Conservation (phyloP, 108 stramenopile genomes). For the Cyclotella kingstonii region DNA sequence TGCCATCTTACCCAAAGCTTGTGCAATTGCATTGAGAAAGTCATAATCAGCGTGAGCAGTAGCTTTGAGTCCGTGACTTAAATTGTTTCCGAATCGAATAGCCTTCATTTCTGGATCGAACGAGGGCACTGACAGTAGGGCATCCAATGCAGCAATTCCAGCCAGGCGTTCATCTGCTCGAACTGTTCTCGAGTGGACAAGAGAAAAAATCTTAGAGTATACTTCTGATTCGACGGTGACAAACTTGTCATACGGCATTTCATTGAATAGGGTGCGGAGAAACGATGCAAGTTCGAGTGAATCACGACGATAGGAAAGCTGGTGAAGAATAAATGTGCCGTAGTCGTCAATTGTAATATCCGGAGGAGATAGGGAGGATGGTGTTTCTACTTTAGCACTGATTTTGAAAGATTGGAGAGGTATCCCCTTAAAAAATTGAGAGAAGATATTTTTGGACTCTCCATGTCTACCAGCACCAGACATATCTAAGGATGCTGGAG, state of each 20-base stretch:
- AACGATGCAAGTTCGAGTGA: slow-evolving; percentile 77
- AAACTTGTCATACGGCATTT: slow-evolving; percentile 85
- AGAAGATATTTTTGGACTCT: slow-evolving; percentile 18
- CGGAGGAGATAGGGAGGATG: background rate
- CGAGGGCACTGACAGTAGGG: slow-evolving; percentile 73
- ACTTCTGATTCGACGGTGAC: slow-evolving; percentile 76
- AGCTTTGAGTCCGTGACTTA: slow-evolving; percentile 69
- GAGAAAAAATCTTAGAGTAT: slow-evolving; percentile 68
- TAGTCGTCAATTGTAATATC: slow-evolving; percentile 49
- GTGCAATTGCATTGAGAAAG: slow-evolving; percentile 77
- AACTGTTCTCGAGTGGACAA: slow-evolving; percentile 63
- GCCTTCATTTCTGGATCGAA: slow-evolving; percentile 89
- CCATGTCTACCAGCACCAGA: slow-evolving; percentile 42
- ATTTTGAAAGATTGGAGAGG: too few species aligned
- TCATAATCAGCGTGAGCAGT: slow-evolving; percentile 67
- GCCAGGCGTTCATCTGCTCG: slow-evolving; percentile 63
- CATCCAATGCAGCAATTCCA: slow-evolving; percentile 81
- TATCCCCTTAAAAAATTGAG: background rate
- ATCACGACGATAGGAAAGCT: slow-evolving; percentile 64
- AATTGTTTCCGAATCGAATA: slow-evolving; percentile 89
- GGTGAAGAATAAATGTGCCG: slow-evolving; percentile 44
- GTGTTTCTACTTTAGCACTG: background rate
- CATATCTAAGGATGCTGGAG: slow-evolving; percentile 72
- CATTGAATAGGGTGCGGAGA: slow-evolving; percentile 67
- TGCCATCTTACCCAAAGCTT: slow-evolving; percentile 92